These are phyloP conservation scores for Amphibolis antarctica DNA, from an alignment of 106 monocot genomes.

Conservation along the genomic window DNA sequence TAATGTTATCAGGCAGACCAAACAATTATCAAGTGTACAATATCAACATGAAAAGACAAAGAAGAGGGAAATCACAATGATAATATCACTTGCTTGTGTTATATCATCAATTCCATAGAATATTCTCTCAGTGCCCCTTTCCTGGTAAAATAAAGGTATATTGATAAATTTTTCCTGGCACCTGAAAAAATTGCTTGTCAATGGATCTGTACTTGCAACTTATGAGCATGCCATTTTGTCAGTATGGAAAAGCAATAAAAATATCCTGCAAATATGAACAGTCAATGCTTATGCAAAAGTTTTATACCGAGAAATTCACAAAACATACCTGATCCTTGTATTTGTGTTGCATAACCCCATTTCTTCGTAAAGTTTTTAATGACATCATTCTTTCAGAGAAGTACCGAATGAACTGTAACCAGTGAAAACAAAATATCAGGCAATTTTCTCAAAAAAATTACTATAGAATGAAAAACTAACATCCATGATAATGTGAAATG, in stretches of 20 bases:
- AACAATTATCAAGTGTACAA: neutral
- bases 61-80: constrained; percentile 6
- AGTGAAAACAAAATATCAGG: neutral
- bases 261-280: constrained; percentile 2
- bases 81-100: constrained; percentile 3
- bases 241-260: constrained; percentile 11
- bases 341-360: constrained; percentile 10
- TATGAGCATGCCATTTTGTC: constrained; percentile 5
- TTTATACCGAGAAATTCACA: no score
- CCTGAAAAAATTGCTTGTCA: constrained; percentile 13
- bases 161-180: neutral
- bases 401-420: constrained; percentile 4
- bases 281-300: no score
- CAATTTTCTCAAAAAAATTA: neutral
- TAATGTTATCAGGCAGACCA: neutral
- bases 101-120: constrained; percentile 19
- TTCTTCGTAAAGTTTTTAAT: constrained; percentile 3
- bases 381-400: constrained; percentile 15
- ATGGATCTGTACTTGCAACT: constrained; percentile 8
- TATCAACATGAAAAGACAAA: neutral
- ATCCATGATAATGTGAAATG: neutral
- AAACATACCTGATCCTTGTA: constrained; percentile 3
- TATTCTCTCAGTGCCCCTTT: constrained; percentile 7
- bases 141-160: neutral
- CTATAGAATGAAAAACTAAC: neutral